Conservation (phyloP, 768 basidiomycete species). For the Trametes cinnabarina region DNA sequence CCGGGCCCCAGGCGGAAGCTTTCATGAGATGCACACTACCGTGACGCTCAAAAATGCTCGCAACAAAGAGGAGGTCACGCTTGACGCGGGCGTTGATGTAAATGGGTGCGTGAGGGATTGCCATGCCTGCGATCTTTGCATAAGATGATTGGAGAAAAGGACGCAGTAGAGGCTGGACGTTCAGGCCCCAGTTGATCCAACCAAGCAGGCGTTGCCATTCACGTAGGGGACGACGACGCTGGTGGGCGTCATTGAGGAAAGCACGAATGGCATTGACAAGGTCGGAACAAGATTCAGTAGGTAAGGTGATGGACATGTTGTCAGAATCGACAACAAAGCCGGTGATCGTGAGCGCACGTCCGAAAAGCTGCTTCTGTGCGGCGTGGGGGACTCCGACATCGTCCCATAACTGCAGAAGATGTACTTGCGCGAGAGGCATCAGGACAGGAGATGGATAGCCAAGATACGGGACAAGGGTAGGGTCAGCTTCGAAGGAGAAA, state of each 20-base stretch:
- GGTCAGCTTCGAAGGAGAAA: slow-evolving; percentile 19
- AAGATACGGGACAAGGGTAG: neutral
- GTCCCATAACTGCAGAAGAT: slow-evolving; percentile 41
- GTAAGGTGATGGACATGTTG: slow-evolving; percentile 31
- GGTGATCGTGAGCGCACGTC: slow-evolving; percentile 35
- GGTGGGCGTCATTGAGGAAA: neutral
- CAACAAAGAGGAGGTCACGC: slow-evolving; percentile 35
- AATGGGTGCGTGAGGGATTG: slow-evolving; percentile 7
- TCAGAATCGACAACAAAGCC: slow-evolving; percentile 39
- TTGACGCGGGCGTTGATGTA: slow-evolving; percentile 31
- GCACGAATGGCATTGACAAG: neutral
- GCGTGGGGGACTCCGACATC: slow-evolving; percentile 39
- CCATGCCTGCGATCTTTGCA: slow-evolving; percentile 32
- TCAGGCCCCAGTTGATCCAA: slow-evolving; percentile 40
- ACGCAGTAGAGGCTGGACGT: slow-evolving; percentile 33
- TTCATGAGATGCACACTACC: neutral
- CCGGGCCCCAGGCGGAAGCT: neutral
- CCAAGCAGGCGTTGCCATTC: slow-evolving; percentile 37
- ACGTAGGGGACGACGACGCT: slow-evolving; percentile 8
- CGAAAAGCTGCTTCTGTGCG: slow-evolving; percentile 39
- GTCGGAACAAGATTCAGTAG: neutral
- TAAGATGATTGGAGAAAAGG: slow-evolving; percentile 33
- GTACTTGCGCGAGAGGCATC: slow-evolving; percentile 33
- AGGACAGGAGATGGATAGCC: neutral
- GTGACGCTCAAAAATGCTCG: slow-evolving; percentile 20